A percentile compares a stretch with the other conserved stretches of the same genome.
These are phyloP conservation scores for Arthrobotrys sinensis DNA, from an alignment of 2,329 filamentous ascomycete species.

Conservation along the genomic window DNA sequence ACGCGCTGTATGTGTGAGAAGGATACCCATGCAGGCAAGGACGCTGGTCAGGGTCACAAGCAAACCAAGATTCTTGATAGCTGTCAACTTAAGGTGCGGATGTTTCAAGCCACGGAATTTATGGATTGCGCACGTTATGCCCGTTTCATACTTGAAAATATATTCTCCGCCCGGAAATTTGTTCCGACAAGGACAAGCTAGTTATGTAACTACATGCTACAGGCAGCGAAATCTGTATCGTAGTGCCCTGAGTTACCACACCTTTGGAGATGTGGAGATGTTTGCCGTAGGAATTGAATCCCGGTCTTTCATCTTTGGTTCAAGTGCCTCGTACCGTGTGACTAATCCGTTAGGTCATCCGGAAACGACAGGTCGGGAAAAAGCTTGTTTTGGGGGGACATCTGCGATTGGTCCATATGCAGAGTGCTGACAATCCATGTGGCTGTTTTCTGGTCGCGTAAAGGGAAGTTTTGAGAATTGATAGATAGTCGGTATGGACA, in stretches of 20 bases:
- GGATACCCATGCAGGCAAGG: slow-evolving; percentile 28
- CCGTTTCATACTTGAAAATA: slow-evolving; percentile 36
- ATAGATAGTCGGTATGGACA: too few species aligned
- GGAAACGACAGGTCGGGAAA: not conserved
- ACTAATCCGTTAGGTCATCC: slow-evolving; percentile 12
- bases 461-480: not conserved
- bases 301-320: slow-evolving; percentile 19
- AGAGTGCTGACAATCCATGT: not conserved
- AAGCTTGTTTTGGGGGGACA: slow-evolving; percentile 11
- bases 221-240: not conserved
- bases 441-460: not conserved
- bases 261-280: slow-evolving; percentile 14
- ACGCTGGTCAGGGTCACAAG: slow-evolving; percentile 3
- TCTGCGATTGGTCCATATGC: not conserved
- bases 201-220: slow-evolving; percentile 21
- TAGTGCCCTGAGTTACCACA: slow-evolving; percentile 11
- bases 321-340: slow-evolving; percentile 12
- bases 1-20: slow-evolving; percentile 1
- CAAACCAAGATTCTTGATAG: slow-evolving; percentile 4
- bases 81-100: slow-evolving; percentile 28
- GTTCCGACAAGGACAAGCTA: slow-evolving; percentile 46
- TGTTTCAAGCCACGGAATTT: slow-evolving; percentile 49
- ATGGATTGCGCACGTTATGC: slow-evolving; percentile 42
- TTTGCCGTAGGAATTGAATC: slow-evolving; percentile 20
- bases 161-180: slow-evolving; percentile 54